Evolutionary conservation across 1,284 basidiomycete species (phyloP).

Genomic region (Ganoderma boninense): DNA sequence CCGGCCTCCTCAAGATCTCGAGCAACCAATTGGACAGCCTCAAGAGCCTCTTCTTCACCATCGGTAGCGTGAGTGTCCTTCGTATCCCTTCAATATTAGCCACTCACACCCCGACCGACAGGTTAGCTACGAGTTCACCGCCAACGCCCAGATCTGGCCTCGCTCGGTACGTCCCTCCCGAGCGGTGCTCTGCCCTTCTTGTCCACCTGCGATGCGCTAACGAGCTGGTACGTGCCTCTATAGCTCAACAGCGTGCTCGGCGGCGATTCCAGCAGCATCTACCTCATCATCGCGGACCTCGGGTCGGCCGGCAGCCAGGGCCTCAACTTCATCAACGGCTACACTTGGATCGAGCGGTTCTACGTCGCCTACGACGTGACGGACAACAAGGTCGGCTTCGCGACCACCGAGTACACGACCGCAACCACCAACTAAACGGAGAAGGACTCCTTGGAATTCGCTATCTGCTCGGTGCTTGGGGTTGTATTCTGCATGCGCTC

Average conservation of each 20-base stretch:
- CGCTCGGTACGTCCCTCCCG: constrained; percentile 11
- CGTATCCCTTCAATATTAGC: too few relatives aligned
- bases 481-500: not conserved
- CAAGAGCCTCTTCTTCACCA: constrained; percentile 41
- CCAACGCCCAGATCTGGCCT: constrained; percentile 26
- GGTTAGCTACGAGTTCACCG: constrained; percentile 21
- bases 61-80: constrained; percentile 30
- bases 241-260: constrained; percentile 53
- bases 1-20: constrained; percentile 37
- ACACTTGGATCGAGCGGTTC: constrained; percentile 15
- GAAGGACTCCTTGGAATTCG: too few relatives aligned
- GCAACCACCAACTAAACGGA: not conserved
- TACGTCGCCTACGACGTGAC: not conserved
- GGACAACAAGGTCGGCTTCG: not conserved
- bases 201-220: not conserved
- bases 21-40: constrained; percentile 7
- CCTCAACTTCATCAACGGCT: constrained; percentile 35
- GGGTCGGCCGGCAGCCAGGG: constrained; percentile 42
- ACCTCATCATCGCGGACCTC: constrained; percentile 53
- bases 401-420: constrained; percentile 2
- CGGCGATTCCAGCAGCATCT: constrained; percentile 50
- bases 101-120: not conserved
- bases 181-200: too few relatives aligned
- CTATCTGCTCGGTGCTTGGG: not conserved
- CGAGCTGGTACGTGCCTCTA: too few relatives aligned